Evolutionary conservation across 2,329 filamentous ascomycete genomes (phyloP).

Genomic region (Zymoseptoria crescenta): DNA sequence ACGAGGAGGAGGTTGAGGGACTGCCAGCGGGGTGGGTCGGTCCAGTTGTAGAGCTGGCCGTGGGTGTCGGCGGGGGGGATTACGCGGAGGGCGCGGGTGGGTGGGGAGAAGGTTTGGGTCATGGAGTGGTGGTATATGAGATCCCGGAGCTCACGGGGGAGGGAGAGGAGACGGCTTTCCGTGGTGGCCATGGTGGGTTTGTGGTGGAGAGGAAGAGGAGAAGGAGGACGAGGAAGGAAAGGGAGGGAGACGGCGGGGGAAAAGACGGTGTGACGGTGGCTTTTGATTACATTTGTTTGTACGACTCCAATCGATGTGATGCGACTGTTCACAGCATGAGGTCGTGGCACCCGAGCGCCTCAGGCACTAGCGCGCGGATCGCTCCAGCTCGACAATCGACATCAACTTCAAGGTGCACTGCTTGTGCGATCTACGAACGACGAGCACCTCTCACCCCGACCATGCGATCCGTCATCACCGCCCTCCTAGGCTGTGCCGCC

Average conservation of each 20-base stretch:
- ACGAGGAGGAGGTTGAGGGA: constrained; percentile 4
- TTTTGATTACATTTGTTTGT: background rate
- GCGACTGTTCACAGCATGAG: background rate
- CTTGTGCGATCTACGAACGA: background rate
- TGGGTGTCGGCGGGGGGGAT: constrained; percentile 8
- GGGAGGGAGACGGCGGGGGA: background rate
- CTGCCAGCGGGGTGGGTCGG: constrained; percentile 5
- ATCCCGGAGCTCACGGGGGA: constrained; percentile 20
- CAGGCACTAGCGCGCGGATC: background rate
- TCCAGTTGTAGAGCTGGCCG: constrained; percentile 11
- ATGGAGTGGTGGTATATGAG: constrained; percentile 14
- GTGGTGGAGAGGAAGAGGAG: background rate
- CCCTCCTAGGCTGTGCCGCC: constrained; percentile 16
- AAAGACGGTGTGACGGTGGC: background rate
- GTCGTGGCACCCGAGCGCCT: background rate
- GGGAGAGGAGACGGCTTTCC: constrained; percentile 9
- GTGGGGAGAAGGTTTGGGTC: constrained; percentile 3
- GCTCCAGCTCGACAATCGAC: background rate
- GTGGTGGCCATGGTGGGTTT: constrained; percentile 1
- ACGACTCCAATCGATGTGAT: background rate
- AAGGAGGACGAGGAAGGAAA: background rate
- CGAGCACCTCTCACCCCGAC: background rate
- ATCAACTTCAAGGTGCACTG: background rate
- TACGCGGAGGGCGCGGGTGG: constrained; percentile 2
- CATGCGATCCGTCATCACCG: constrained; percentile 1